Percentiles rank a stretch among this genome's conserved stretches.
Conservation (phyloP, 163 green algal species). For the Chlorella variabilis region DNA sequence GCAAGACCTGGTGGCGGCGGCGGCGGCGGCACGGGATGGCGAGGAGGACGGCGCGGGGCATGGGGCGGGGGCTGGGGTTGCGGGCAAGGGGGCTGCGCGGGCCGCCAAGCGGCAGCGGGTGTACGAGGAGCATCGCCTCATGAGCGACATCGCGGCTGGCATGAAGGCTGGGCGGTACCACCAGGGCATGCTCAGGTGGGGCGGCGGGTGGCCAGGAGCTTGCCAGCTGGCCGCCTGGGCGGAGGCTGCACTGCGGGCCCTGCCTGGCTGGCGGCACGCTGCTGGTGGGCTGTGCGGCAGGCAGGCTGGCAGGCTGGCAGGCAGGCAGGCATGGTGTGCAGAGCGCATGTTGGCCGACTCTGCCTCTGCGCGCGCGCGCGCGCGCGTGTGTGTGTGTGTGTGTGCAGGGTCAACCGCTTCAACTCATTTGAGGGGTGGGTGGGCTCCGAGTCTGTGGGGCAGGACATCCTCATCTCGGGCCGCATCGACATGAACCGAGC, state of each 20-base stretch:
- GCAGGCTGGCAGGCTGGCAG: no score
- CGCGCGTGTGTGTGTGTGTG: no score
- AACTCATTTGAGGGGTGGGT: conserved; percentile 92
- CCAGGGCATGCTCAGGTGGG: conserved; percentile 60
- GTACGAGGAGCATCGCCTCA: conserved; percentile 83
- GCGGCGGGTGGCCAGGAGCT: no score
- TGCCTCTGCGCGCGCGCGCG: no score
- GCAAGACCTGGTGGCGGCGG: conserved; percentile 74
- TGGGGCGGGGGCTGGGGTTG: neutral
- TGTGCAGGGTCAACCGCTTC: conserved; percentile 72
- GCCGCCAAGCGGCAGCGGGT: conserved; percentile 74
- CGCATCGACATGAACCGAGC: conserved; percentile 88
- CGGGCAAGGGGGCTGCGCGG: conserved; percentile 31
- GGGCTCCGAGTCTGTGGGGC: conserved; percentile 72
- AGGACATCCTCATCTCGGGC: conserved; percentile 89
- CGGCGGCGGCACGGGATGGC: conserved; percentile 20
- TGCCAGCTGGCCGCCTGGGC: no score
- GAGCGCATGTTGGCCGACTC: neutral
- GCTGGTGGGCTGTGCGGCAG: no score
- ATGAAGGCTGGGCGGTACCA: conserved; percentile 85
- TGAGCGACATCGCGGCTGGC: conserved; percentile 76
- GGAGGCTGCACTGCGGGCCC: no score
- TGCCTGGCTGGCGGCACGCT: no score
- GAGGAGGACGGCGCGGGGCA: neutral
- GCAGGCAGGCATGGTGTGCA: no score